phyloP scores from a whole-genome alignment of 768 basidiomycete species.

The Leccinum disarticulatum region DNA sequence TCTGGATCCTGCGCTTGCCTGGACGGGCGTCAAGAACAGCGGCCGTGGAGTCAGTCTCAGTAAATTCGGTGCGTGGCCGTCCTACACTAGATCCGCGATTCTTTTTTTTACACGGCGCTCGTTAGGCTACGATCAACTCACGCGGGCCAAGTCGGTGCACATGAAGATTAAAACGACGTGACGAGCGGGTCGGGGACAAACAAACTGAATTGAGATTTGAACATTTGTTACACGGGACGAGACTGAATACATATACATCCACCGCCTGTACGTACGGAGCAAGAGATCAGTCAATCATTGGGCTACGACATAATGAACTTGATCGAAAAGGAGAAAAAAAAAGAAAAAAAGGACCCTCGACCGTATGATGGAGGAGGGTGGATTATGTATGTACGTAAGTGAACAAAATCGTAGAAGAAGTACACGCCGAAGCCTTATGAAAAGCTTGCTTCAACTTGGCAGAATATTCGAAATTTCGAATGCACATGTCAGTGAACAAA shows the following conservation, averaged over 20 bases:
- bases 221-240: neutral
- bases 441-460: too few relatives aligned
- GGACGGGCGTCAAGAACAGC: conserved; percentile 94
- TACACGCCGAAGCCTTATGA: too few relatives aligned
- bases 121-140: conserved; percentile 87
- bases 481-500: too few relatives aligned
- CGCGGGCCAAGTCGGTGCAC: conserved; percentile 75
- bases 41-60: conserved; percentile 91
- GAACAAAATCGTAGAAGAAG: too few relatives aligned
- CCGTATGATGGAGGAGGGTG: conserved; percentile 34
- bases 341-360: conserved; percentile 29
- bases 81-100: neutral
- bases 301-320: neutral
- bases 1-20: conserved; percentile 89
- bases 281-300: neutral
- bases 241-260: too few relatives aligned
- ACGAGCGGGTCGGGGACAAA: neutral
- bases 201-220: neutral
- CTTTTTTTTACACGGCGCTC: neutral
- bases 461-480: too few relatives aligned
- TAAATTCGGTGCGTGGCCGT: conserved; percentile 67
- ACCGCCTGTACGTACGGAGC: neutral
- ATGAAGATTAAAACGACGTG: conserved; percentile 70
- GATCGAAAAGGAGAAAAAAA: neutral
- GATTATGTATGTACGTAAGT: neutral